Percentiles rank a stretch among this genome's conserved stretches.
Conservation (phyloP, 345 rosid species). For the Camelina sativa region DNA sequence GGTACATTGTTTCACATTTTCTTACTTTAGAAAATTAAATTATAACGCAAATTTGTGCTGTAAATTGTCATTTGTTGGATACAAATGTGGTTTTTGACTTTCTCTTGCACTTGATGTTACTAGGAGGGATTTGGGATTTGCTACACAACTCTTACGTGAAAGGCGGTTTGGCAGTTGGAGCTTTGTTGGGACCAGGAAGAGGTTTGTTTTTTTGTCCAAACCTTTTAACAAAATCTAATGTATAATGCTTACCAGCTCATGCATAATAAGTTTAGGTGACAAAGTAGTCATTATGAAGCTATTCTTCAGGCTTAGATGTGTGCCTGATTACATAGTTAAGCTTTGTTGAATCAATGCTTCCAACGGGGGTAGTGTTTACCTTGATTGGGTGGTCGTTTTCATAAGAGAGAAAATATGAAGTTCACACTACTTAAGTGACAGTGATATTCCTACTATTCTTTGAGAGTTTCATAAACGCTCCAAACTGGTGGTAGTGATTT, state of each 20-base stretch:
- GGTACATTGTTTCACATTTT: constrained; percentile 46
- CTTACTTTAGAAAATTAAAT: background rate
- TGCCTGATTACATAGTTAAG: constrained; percentile 11
- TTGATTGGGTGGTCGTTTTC: background rate
- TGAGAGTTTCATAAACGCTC: constrained; percentile 19
- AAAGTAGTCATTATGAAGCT: background rate
- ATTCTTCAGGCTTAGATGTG: background rate
- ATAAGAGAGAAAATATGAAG: constrained; percentile 10
- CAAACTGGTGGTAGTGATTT: constrained; percentile 18
- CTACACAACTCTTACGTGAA: constrained; percentile 85
- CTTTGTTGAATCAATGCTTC: constrained; percentile 6
- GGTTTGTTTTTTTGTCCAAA: constrained; percentile 53
- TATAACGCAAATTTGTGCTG: background rate
- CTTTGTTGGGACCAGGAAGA: constrained; percentile 95
- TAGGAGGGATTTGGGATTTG: constrained; percentile 75
- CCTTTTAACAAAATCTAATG: background rate
- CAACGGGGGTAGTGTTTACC: background rate
- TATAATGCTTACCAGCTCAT: constrained; percentile 27
- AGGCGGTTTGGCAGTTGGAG: constrained; percentile 79
- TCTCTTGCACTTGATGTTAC: constrained; percentile 36
- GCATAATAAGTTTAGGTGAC: constrained; percentile 29
- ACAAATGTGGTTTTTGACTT: constrained; percentile 12
- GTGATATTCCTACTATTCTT: constrained; percentile 4
- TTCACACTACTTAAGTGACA: constrained; percentile 5
- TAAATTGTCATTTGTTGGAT: background rate